A percentile compares a stretch with the other conserved stretches of the same genome.
Evolutionary conservation across 129 eudicot species (phyloP).

Genomic region (Solidago caesia): DNA sequence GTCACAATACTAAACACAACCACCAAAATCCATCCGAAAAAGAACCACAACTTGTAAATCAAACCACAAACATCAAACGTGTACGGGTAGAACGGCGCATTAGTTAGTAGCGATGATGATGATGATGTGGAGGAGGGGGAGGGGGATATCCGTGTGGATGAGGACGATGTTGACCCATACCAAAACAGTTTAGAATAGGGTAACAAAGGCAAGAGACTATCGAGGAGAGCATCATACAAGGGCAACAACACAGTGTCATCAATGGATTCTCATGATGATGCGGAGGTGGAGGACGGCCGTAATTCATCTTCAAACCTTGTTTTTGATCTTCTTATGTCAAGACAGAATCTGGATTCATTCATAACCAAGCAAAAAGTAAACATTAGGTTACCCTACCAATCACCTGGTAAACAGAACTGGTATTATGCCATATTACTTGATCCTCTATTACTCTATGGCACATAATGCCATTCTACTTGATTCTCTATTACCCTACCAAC

Average conservation of each 20-base stretch:
- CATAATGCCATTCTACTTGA: no score
- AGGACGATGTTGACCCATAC: slow-evolving; percentile 32
- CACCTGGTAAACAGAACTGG: no score
- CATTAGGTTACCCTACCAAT: background rate
- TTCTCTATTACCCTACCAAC: no score
- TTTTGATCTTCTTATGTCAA: background rate
- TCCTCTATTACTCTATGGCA: no score
- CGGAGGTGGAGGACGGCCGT: slow-evolving; percentile 33
- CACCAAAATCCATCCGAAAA: no score
- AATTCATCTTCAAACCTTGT: slow-evolving; percentile 18
- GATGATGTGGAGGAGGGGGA: slow-evolving; percentile 30
- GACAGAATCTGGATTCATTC: background rate
- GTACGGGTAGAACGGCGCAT: background rate
- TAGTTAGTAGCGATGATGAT: slow-evolving; percentile 17
- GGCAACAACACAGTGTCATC: slow-evolving; percentile 51
- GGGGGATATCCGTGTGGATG: background rate
- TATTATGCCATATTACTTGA: no score
- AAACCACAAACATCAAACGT: background rate
- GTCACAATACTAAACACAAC: no score
- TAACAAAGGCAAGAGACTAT: slow-evolving; percentile 49
- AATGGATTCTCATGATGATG: slow-evolving; percentile 27
- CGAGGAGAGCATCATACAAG: slow-evolving; percentile 47
- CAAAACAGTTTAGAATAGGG: slow-evolving; percentile 64
- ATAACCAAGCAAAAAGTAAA: background rate
- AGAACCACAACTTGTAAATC: no score